A percentile compares a stretch with the other conserved stretches of the same genome.
Conservation (phyloP, 1,139 yeast species). For the Suhomyces taliae region DNA sequence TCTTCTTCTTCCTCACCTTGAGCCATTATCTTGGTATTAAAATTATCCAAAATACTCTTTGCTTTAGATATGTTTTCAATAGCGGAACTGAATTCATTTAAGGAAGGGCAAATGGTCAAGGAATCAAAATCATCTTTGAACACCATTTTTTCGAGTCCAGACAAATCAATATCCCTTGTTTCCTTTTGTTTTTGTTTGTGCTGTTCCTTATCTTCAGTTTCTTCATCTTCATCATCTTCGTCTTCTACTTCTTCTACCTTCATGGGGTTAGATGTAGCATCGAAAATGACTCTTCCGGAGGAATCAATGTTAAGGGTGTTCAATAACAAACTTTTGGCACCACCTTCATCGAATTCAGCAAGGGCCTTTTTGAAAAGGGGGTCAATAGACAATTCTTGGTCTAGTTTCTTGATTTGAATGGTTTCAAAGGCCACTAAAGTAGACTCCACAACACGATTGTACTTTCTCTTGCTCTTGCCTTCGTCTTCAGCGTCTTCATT, state of each 20-base stretch:
- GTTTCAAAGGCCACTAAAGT: slow-evolving; percentile 56
- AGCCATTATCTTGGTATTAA: slow-evolving; percentile 25
- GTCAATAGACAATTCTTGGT: slow-evolving; percentile 77
- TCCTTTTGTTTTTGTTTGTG: neutral
- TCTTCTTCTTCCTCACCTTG: slow-evolving; percentile 21
- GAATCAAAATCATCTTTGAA: slow-evolving; percentile 34
- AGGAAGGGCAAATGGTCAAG: slow-evolving; percentile 61
- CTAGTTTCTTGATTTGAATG: slow-evolving; percentile 67
- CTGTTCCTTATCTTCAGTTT: slow-evolving; percentile 11
- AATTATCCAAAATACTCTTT: slow-evolving; percentile 30
- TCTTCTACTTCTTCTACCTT: slow-evolving; percentile 14
- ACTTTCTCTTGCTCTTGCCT: slow-evolving; percentile 33
- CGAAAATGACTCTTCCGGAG: slow-evolving; percentile 64
- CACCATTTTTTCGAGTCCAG: slow-evolving; percentile 24
- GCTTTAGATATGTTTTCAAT: slow-evolving; percentile 60
- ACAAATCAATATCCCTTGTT: slow-evolving; percentile 17
- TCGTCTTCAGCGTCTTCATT: slow-evolving; percentile 22
- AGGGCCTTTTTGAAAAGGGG: slow-evolving; percentile 87
- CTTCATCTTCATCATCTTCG: slow-evolving; percentile 13
- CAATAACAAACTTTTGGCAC: slow-evolving; percentile 79
- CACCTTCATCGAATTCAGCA: slow-evolving; percentile 94
- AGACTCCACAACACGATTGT: slow-evolving; percentile 43
- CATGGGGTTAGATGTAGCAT: slow-evolving; percentile 42
- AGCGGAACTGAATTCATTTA: slow-evolving; percentile 56
- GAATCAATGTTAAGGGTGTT: slow-evolving; percentile 65